phyloP scores from a whole-genome alignment of 1,139 yeast species.

The Lodderomyces orthopsilosis region DNA sequence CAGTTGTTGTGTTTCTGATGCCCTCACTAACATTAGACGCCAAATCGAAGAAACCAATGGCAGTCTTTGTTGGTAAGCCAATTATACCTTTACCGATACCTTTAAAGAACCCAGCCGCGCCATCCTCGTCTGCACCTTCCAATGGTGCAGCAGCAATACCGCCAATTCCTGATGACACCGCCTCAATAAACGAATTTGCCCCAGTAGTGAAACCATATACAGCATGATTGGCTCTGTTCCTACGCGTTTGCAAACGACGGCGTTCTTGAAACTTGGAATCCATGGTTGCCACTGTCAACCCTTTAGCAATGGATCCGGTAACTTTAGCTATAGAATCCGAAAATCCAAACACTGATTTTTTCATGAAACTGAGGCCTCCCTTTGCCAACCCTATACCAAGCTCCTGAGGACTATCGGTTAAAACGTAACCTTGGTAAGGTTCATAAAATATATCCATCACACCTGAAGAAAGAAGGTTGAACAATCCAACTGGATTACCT shows the following conservation, averaged over 20 bases:
- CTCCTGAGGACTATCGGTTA: slow-evolving; percentile 95
- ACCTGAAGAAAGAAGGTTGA: slow-evolving; percentile 90
- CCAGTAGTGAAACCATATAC: slow-evolving; percentile 85
- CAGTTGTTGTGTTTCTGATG: slow-evolving; percentile 87
- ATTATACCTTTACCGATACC: slow-evolving; percentile 94
- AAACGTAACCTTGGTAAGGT: slow-evolving; percentile 92
- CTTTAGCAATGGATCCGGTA: slow-evolving; percentile 94
- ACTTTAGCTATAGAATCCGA: slow-evolving; percentile 91
- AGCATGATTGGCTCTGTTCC: slow-evolving; percentile 84
- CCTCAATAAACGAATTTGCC: slow-evolving; percentile 85
- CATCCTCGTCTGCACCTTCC: slow-evolving; percentile 81
- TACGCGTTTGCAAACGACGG: slow-evolving; percentile 60
- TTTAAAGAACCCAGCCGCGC: slow-evolving; percentile 86
- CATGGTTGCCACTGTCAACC: slow-evolving; percentile 85
- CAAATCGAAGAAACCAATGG: slow-evolving; percentile 89
- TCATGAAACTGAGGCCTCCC: slow-evolving; percentile 91
- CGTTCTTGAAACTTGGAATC: slow-evolving; percentile 83
- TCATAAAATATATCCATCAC: slow-evolving; percentile 95
- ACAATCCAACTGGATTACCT: slow-evolving; percentile 96
- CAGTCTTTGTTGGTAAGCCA: slow-evolving; percentile 95
- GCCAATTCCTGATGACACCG: slow-evolving; percentile 80
- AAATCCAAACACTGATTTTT: slow-evolving; percentile 91
- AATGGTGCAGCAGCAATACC: slow-evolving; percentile 92
- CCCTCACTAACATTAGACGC: slow-evolving; percentile 95
- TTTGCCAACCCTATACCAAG: slow-evolving; percentile 93